Evolutionary conservation across 1,284 basidiomycete species (phyloP).

Genomic region (Mrakiaceae sp.): DNA sequence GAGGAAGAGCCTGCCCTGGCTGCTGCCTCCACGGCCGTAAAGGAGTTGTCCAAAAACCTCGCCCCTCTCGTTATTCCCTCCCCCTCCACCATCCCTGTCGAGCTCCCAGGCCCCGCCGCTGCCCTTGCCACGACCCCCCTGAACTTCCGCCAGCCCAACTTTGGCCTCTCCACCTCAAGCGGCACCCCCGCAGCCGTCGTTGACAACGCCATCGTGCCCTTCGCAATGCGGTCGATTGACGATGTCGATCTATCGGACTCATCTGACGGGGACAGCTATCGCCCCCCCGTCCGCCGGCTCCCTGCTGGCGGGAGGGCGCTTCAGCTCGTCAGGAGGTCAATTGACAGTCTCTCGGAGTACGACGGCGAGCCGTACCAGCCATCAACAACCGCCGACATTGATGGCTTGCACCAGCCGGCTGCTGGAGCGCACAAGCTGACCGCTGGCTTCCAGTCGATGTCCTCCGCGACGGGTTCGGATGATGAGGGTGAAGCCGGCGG

Average conservation of each 20-base stretch:
- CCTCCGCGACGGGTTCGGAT: not conserved
- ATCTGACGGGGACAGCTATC: constrained; percentile 18
- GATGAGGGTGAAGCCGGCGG: not conserved
- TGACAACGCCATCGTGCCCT: constrained; percentile 11
- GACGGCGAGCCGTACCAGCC: not conserved
- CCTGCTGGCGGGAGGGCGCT: constrained; percentile 23
- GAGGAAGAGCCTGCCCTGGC: too few species aligned
- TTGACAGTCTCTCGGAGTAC: constrained; percentile 3
- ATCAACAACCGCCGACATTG: constrained; percentile 1
- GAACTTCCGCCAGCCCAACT: not conserved
- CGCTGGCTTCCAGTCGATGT: too few species aligned
- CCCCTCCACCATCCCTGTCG: not conserved
- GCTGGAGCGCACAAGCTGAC: too few species aligned
- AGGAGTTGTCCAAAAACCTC: too few species aligned
- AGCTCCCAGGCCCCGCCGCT: too few species aligned
- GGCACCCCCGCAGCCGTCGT: constrained; percentile 4
- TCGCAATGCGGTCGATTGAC: constrained; percentile 18
- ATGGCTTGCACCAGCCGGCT: too few species aligned
- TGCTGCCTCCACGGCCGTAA: too few species aligned
- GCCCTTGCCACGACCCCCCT: too few species aligned
- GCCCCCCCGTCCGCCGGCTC: constrained; percentile 22
- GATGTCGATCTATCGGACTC: constrained; percentile 25
- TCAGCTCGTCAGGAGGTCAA: constrained; percentile 18
- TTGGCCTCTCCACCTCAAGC: not conserved
- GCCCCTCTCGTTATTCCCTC: too few species aligned